Percentiles rank a stretch among this genome's conserved stretches.
These are phyloP conservation scores for Xylaria sp. DNA, from an alignment of 2,329 filamentous ascomycete species.

Conservation along the genomic window DNA sequence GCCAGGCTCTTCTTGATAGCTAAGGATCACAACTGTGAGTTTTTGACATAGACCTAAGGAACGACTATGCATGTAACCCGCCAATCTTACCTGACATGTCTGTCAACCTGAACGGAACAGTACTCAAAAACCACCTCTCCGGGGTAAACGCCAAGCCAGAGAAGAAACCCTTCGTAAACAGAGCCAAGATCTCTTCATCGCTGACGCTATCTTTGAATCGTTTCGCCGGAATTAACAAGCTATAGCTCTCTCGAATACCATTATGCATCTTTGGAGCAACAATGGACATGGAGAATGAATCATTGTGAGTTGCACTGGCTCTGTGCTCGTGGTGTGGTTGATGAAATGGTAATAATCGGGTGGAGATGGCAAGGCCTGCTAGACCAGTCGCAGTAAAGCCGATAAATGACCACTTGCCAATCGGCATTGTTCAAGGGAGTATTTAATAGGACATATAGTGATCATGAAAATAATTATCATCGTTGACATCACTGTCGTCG, in stretches of 20 bases:
- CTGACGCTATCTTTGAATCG: slow-evolving; percentile 1
- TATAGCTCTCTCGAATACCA: slow-evolving; percentile 21
- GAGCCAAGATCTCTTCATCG: slow-evolving; percentile 27
- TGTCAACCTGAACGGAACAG: slow-evolving; percentile 7
- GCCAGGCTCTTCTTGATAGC: slow-evolving; percentile 15
- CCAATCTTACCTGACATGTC: slow-evolving; percentile 14
- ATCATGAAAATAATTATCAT: background rate
- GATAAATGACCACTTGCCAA: slow-evolving; percentile 14
- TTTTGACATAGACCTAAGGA: background rate
- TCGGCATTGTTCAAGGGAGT: slow-evolving; percentile 7
- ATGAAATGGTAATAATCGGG: slow-evolving; percentile 17
- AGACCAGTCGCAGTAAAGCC: slow-evolving; percentile 17
- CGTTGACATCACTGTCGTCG: background rate
- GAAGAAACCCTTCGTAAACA: slow-evolving; percentile 26
- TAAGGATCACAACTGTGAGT: slow-evolving; percentile 5
- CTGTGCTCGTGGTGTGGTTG: slow-evolving; percentile 12
- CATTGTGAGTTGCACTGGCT: slow-evolving; percentile 16
- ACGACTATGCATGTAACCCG: too few relatives aligned
- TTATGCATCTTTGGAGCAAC: background rate
- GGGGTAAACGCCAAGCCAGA: slow-evolving; percentile 11
- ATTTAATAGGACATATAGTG: background rate
- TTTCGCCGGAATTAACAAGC: slow-evolving; percentile 15
- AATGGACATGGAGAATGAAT: slow-evolving; percentile 11
- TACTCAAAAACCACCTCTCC: slow-evolving; percentile 11
- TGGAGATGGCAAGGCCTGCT: slow-evolving; percentile 13